phyloP scores from a whole-genome alignment of 163 green algal genomes.

The Chlamydomonas reinhardtii region DNA sequence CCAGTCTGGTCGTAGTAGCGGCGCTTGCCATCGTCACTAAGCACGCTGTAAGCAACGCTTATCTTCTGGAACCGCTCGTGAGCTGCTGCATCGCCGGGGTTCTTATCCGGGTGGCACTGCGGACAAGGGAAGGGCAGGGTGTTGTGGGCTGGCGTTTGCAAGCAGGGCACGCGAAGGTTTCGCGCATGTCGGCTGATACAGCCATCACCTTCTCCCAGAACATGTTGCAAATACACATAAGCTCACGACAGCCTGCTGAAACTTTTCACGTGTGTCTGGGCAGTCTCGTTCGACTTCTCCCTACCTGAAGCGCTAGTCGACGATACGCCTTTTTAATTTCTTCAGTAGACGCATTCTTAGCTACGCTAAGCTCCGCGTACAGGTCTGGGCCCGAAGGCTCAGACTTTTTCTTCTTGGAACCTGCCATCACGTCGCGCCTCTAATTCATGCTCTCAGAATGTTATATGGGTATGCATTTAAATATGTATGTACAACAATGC shows the following conservation, averaged over 20 bases:
- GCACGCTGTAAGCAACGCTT: conserved; percentile 63
- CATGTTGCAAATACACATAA: too few species aligned
- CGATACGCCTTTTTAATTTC: conserved; percentile 70
- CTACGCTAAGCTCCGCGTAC: conserved; percentile 77
- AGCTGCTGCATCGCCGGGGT: conserved; percentile 47
- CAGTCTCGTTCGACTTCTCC: too few species aligned
- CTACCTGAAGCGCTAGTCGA: conserved; percentile 68
- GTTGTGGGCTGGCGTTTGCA: too few species aligned
- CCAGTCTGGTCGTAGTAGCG: conserved; percentile 65
- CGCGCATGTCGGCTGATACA: too few species aligned
- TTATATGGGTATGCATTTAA: neutral
- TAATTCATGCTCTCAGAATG: neutral
- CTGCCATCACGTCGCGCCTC: too few species aligned
- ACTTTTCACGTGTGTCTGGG: too few species aligned
- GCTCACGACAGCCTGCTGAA: too few species aligned
- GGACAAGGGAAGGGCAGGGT: too few species aligned
- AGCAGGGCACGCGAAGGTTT: too few species aligned
- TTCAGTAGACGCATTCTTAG: conserved; percentile 37
- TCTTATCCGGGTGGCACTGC: conserved; percentile 62
- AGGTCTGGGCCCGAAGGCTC: neutral
- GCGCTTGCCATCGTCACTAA: conserved; percentile 58
- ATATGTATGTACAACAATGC: neutral
- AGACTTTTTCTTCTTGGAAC: neutral
- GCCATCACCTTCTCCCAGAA: too few species aligned
- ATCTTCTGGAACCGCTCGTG: conserved; percentile 59